phyloP scores from a whole-genome alignment of 441 rosid genomes.

The Omphalea diandra region DNA sequence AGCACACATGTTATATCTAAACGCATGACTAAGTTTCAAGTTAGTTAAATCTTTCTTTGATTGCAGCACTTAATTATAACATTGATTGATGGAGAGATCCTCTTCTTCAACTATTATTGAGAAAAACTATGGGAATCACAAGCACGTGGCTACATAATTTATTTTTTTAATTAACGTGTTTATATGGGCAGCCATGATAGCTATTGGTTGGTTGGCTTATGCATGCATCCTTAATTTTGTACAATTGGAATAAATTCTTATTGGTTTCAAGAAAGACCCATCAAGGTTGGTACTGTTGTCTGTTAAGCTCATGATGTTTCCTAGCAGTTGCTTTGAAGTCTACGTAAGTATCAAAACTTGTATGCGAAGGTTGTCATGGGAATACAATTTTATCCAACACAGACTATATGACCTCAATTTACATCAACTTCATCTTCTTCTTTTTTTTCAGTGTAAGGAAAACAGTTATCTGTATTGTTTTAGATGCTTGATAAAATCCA shows the following conservation, averaged over 20 bases:
- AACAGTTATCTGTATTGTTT: no score
- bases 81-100: background rate
- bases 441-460: no score
- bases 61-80: background rate
- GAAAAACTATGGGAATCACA: background rate
- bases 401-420: no score
- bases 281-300: background rate
- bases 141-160: constrained; percentile 1
- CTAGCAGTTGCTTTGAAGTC: background rate
- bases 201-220: background rate
- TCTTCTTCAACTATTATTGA: background rate
- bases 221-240: background rate
- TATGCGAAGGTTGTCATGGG: no score
- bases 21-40: background rate
- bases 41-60: background rate
- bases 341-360: background rate
- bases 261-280: background rate
- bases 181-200: background rate
- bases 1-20: background rate
- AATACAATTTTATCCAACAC: no score
- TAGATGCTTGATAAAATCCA: background rate
- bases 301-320: background rate
- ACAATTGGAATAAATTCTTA: background rate
- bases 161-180: background rate
- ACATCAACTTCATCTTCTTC: no score